Conservation (phyloP, 805 yeast species). For the Wickerhamiella cacticola region DNA sequence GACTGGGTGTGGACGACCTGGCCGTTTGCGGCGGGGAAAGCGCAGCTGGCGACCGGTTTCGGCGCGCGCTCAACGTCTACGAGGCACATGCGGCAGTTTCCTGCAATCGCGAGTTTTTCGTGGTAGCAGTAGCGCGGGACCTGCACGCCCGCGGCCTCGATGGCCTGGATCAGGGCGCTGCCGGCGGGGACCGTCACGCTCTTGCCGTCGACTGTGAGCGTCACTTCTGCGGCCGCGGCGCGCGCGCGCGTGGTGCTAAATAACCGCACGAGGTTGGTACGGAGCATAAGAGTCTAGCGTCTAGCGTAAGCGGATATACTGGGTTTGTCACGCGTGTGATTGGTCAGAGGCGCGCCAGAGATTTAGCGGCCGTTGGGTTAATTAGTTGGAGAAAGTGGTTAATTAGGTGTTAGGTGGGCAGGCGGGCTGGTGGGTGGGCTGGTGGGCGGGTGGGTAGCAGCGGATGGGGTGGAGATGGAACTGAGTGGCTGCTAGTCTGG, state of each 20-base stretch:
- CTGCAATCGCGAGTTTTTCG: constrained; percentile 81
- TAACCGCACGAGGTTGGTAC: constrained; percentile 11
- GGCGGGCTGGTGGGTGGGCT: too few relatives aligned
- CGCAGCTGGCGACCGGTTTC: constrained; percentile 80
- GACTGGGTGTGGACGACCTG: constrained; percentile 75
- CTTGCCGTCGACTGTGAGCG: constrained; percentile 50
- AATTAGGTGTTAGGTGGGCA: not conserved
- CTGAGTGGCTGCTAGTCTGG: too few relatives aligned
- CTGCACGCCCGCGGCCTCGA: constrained; percentile 79
- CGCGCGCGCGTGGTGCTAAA: constrained; percentile 10
- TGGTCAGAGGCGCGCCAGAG: too few relatives aligned
- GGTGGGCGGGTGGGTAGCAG: too few relatives aligned
- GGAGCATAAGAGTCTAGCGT: constrained; percentile 4
- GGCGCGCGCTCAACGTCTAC: constrained; percentile 86
- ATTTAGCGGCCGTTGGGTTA: not conserved
- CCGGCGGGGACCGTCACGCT: constrained; percentile 74
- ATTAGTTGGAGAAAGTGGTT: not conserved
- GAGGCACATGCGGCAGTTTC: constrained; percentile 87
- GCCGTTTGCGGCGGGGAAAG: constrained; percentile 82
- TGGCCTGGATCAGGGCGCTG: constrained; percentile 79
- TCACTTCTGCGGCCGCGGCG: constrained; percentile 38
- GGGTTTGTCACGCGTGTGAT: constrained; percentile 12
- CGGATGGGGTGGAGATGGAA: too few relatives aligned
- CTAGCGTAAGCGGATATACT: constrained; percentile 7
- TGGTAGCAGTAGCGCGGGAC: constrained; percentile 88